These are phyloP conservation scores for Chaetomium olivaceum DNA, from an alignment of 2,329 filamentous ascomycete genomes.

Conservation along the genomic window DNA sequence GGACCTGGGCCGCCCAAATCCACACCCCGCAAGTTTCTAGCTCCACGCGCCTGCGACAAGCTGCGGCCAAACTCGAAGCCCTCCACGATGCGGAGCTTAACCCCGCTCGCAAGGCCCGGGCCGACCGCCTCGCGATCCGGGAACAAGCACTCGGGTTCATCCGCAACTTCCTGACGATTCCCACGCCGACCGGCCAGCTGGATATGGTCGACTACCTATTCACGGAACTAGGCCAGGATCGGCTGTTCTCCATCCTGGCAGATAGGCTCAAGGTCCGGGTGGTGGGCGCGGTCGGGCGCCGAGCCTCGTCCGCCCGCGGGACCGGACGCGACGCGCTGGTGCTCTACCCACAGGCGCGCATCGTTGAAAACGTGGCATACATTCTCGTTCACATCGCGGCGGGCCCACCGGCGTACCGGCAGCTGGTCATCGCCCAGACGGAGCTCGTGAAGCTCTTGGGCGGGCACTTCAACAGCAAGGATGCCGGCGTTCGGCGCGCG, in stretches of 20 bases:
- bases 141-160: conserved; percentile 89
- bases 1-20: conserved; percentile 30
- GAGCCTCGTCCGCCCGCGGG: conserved; percentile 33
- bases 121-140: conserved; percentile 82
- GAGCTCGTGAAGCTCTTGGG: conserved; percentile 72
- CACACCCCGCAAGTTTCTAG: conserved; percentile 23
- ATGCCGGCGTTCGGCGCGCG: conserved; percentile 71
- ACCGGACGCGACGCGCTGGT: conserved; percentile 44
- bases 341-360: conserved; percentile 62
- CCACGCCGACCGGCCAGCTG: conserved; percentile 50
- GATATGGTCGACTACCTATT: conserved; percentile 87
- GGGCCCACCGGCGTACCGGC: conserved; percentile 73
- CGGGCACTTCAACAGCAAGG: conserved; percentile 70
- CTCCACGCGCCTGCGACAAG: conserved; percentile 50
- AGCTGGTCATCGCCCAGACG: conserved; percentile 74
- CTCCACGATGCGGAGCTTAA: conserved; percentile 69
- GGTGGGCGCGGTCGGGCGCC: conserved; percentile 54
- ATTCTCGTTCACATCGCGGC: conserved; percentile 88
- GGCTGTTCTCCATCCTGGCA: conserved; percentile 77
- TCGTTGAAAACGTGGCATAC: conserved; percentile 75
- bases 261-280: conserved; percentile 70
- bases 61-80: conserved; percentile 50
- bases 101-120: conserved; percentile 65
- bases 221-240: conserved; percentile 69
- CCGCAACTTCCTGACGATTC: conserved; percentile 80